Evolutionary conservation across 805 yeast species (phyloP), one percentile per base, ranked within the genome.

Genomic region (Starmerella tilneyi): DNA sequence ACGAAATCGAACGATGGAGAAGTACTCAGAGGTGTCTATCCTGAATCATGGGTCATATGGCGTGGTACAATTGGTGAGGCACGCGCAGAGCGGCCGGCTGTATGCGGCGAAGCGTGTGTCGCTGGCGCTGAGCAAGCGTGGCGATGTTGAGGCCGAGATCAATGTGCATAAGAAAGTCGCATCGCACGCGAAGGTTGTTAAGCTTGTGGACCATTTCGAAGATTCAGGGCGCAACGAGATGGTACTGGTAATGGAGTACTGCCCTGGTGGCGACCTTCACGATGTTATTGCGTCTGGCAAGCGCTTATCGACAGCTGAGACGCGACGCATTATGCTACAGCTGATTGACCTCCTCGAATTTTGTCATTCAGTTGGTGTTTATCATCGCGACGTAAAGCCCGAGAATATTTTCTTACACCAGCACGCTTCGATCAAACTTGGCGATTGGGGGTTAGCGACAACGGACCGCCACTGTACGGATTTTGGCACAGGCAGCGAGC

Each of bases 361-460:
- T 65, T 83, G 94, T 58, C 96, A 89, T 62, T 70, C 94, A 45
- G 94, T 84, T 63, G 86, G 88, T 67, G 86, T 89, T 65, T 96
- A 88, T 40, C 97, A 88, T 63, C 73, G 98, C 57, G 98, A 92
- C 67, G 73, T 92, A 80, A 92, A 92, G 67, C 98, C 98, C 5
- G 97, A 92, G 62, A 92, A 92, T 66, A 75, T 92, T 46, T 68
- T 92, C 57, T 77, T 86, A 41, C 71, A 75, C 11, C 62, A 63
- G 58, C 69, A 73, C 55, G 84, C 78, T 47, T 60, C 70, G 44
- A 67, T 81, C 46, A 74, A 72, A 51, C 69, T 79, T 49, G 89
- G 94, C 29, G 98, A 89, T 65, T 89, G 92, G 63, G 97, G 97
- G 4, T 69, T 89, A 19, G 86, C 96, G 19, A 75, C 89, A 47